Evolutionary conservation across 106 monocot genomes (phyloP).

Genomic region (Phalaenopsis equestris): DNA sequence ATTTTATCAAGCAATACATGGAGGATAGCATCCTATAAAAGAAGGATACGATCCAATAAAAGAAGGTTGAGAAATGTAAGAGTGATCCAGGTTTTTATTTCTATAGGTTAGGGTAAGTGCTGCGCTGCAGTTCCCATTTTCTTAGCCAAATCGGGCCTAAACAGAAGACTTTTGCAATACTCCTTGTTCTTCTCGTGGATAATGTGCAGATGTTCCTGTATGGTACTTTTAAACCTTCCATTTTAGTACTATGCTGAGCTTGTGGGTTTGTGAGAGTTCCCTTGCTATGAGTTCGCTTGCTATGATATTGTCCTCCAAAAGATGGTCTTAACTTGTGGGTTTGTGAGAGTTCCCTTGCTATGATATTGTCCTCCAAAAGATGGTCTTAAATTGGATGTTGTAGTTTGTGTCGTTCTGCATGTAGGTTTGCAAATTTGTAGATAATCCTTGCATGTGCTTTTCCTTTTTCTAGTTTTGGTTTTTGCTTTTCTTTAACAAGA

Average conservation of each 20-base stretch:
- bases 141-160: neutral
- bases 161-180: neutral
- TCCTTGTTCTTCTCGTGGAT: neutral
- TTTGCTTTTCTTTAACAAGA: conserved; percentile 4
- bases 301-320: neutral
- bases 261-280: neutral
- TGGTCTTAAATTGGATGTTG: neutral
- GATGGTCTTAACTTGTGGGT: neutral
- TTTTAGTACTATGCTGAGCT: neutral
- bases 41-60: neutral
- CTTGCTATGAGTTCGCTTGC: neutral
- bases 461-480: neutral
- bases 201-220: neutral
- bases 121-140: neutral
- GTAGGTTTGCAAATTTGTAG: conserved; percentile 4
- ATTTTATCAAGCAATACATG: neutral
- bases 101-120: neutral
- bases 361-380: neutral
- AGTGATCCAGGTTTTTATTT: neutral
- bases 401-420: neutral
- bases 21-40: neutral
- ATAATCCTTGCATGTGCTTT: neutral
- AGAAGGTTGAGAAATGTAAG: neutral
- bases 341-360: neutral
- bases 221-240: neutral